Conservation (phyloP, 2,329 filamentous ascomycete genomes). For the Pyrenophora seminiperda region DNA sequence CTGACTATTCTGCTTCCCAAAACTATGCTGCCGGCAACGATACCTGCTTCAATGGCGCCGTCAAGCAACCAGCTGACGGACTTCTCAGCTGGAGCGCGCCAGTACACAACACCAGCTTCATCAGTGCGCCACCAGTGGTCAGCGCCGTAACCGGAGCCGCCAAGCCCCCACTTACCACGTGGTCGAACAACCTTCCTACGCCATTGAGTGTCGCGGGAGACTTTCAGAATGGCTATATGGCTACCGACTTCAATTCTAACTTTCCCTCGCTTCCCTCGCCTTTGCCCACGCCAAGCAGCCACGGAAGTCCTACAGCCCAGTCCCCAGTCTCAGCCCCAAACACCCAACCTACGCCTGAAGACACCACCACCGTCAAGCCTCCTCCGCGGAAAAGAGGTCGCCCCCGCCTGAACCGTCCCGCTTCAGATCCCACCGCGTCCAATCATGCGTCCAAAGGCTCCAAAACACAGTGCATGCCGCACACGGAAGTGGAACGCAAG, state of each 20-base stretch:
- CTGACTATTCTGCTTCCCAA: constrained; percentile 4
- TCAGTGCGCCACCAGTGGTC: constrained; percentile 1
- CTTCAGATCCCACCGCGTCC: neutral
- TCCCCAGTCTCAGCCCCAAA: constrained; percentile 3
- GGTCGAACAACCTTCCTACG: constrained; percentile 4
- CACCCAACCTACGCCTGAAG: neutral
- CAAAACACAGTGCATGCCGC: constrained; percentile 21
- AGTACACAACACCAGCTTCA: constrained; percentile 5
- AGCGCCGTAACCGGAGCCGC: neutral
- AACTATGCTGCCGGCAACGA: neutral
- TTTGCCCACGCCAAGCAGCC: constrained; percentile 6
- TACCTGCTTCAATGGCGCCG: constrained; percentile 4
- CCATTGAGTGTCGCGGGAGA: constrained; percentile 7
- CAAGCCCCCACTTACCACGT: constrained; percentile 3
- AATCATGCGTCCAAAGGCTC: constrained; percentile 1
- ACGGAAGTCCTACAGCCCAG: constrained; percentile 2
- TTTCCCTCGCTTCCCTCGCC: constrained; percentile 10
- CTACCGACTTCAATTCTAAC: constrained; percentile 1
- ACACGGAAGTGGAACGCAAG: constrained; percentile 29
- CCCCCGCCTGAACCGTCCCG: constrained; percentile 9
- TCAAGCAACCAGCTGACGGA: neutral
- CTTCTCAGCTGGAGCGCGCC: constrained; percentile 7
- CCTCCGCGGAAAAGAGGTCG: constrained; percentile 12
- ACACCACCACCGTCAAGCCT: constrained; percentile 5
- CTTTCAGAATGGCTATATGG: constrained; percentile 5